These are phyloP conservation scores for Ophiorrhiza pumila DNA, from an alignment of 257 asterid genomes.

Conservation along the genomic window DNA sequence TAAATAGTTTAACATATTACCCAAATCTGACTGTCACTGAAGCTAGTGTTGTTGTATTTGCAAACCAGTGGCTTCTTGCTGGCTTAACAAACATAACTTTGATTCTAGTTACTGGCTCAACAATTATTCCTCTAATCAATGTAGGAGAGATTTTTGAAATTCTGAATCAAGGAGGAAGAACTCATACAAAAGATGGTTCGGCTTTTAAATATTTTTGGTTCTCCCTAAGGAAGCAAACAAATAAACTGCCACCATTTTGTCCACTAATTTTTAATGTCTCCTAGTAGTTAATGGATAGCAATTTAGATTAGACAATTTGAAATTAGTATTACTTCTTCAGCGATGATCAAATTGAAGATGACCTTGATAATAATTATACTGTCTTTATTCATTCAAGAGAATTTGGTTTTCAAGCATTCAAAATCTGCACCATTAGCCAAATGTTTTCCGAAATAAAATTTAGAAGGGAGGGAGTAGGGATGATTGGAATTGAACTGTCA, in stretches of 20 bases:
- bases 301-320: neutral
- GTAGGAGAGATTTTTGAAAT: slow-evolving; percentile 84
- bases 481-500: neutral
- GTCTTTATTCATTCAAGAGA: neutral
- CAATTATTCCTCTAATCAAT: slow-evolving; percentile 68
- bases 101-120: slow-evolving; percentile 62
- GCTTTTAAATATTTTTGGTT: neutral
- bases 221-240: neutral
- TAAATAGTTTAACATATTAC: slow-evolving; percentile 63
- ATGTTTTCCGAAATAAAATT: neutral
- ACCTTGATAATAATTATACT: neutral
- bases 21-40: slow-evolving; percentile 56
- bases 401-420: neutral
- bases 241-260: neutral
- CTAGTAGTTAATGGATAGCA: neutral
- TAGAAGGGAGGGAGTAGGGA: neutral
- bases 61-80: slow-evolving; percentile 73
- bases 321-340: neutral
- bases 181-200: slow-evolving; percentile 82
- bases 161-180: slow-evolving; percentile 63
- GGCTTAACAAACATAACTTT: slow-evolving; percentile 70
- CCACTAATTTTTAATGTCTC: neutral
- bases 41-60: slow-evolving; percentile 61
- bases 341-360: neutral
- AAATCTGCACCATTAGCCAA: neutral